Conservation (phyloP, 2,329 filamentous ascomycete genomes). For the Neocatenulostroma microsporum region DNA sequence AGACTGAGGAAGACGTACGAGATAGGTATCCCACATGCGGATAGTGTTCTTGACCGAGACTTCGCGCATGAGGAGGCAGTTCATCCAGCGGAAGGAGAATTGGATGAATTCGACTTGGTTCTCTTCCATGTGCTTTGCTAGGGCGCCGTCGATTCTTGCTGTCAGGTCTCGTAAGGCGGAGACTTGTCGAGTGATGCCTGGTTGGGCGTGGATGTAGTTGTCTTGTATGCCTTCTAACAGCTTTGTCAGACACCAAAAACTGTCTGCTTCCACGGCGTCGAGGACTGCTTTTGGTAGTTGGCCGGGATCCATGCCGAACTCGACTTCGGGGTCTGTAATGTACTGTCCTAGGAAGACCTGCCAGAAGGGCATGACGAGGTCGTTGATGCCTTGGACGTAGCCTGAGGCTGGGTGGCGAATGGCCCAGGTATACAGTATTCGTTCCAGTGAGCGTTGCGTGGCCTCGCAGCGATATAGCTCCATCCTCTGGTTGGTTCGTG, state of each 20-base stretch:
- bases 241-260: constrained; percentile 97
- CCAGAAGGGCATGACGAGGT: constrained; percentile 95
- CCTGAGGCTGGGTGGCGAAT: constrained; percentile 95
- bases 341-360: constrained; percentile 94
- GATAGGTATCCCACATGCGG: constrained; percentile 98
- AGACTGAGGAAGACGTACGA: constrained; percentile 54
- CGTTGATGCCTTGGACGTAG: constrained; percentile 98
- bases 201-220: constrained; percentile 96
- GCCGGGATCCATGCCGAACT: constrained; percentile 92
- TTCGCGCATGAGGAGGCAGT: constrained; percentile 95
- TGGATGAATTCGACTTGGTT: constrained; percentile 98
- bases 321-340: constrained; percentile 87
- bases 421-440: constrained; percentile 95
- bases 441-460: constrained; percentile 85
- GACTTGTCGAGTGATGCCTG: constrained; percentile 92
- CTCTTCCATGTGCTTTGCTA: constrained; percentile 81
- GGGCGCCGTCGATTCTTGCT: constrained; percentile 71
- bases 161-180: constrained; percentile 82
- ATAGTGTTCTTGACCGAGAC: constrained; percentile 95
- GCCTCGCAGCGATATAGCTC: constrained; percentile 93
- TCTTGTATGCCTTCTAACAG: constrained; percentile 98
- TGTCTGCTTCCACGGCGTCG: constrained; percentile 94
- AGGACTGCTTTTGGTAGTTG: constrained; percentile 84
- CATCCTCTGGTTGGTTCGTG: constrained; percentile 90
- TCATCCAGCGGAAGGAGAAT: constrained; percentile 99